A percentile compares a stretch with the other conserved stretches of the same genome.
These are phyloP conservation scores for Infundibulicybe gibba DNA, from an alignment of 768 basidiomycete species.

Conservation along the genomic window DNA sequence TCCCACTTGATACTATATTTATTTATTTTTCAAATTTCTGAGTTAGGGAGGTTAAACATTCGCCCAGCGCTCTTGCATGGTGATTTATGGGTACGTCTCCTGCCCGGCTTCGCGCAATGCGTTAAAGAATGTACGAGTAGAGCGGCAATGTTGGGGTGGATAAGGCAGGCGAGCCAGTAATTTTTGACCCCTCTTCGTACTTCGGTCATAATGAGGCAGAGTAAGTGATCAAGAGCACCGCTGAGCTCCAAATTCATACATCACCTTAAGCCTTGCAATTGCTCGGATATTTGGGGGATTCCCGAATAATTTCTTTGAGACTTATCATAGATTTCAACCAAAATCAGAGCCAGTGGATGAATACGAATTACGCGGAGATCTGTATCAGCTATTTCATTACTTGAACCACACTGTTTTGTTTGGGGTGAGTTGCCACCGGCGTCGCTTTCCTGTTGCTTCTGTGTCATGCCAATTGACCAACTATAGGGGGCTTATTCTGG, in stretches of 20 bases:
- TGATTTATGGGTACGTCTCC: slow-evolving; percentile 66
- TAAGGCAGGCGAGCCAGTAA: slow-evolving; percentile 53
- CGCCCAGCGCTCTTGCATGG: slow-evolving; percentile 74
- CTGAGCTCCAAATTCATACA: neutral
- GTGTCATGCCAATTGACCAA: too few relatives aligned
- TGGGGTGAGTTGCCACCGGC: slow-evolving; percentile 46
- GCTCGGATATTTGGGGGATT: slow-evolving; percentile 81
- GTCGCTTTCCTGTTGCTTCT: too few relatives aligned
- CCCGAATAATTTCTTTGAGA: slow-evolving; percentile 54
- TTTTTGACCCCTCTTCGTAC: slow-evolving; percentile 77
- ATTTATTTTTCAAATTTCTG: neutral
- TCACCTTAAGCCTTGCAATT: slow-evolving; percentile 56
- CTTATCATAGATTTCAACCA: slow-evolving; percentile 60
- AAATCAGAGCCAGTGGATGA: slow-evolving; percentile 64
- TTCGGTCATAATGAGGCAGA: slow-evolving; percentile 83
- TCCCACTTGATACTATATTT: neutral
- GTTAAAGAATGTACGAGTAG: slow-evolving; percentile 26
- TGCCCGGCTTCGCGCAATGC: neutral
- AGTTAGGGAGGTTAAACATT: slow-evolving; percentile 43
- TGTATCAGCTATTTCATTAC: slow-evolving; percentile 83
- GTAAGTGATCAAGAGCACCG: slow-evolving; percentile 33
- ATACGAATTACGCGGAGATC: slow-evolving; percentile 57
- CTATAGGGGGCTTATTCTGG: slow-evolving; percentile 47
- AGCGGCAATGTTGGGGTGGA: slow-evolving; percentile 74
- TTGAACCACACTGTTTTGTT: slow-evolving; percentile 80